Conservation (phyloP, 2,329 filamentous ascomycete species). For the Cercospora nicotianae region DNA sequence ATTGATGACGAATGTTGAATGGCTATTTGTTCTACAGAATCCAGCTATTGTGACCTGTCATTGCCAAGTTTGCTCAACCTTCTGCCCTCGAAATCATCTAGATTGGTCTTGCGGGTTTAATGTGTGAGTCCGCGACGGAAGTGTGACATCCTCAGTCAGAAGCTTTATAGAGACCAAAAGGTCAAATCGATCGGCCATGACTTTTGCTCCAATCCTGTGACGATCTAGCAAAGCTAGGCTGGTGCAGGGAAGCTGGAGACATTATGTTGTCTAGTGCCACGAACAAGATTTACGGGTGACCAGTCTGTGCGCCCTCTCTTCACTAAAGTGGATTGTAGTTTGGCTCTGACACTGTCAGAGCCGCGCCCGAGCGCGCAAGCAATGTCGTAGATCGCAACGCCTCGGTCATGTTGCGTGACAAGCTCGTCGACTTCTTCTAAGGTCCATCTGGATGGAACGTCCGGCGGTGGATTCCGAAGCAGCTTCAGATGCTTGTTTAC, state of each 20-base stretch:
- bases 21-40: background rate
- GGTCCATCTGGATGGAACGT: background rate
- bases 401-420: background rate
- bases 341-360: background rate
- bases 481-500: background rate
- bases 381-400: background rate
- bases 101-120: background rate
- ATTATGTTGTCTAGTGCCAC: no score
- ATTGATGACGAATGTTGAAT: background rate
- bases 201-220: no score
- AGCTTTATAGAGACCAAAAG: background rate
- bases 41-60: background rate
- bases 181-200: no score
- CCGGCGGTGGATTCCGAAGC: background rate
- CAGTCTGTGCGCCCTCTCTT: background rate
- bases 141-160: background rate
- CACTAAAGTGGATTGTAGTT: background rate
- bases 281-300: background rate
- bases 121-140: background rate
- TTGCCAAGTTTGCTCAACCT: background rate
- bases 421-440: background rate
- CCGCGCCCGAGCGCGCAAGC: background rate
- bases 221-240: no score
- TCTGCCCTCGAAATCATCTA: background rate
- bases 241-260: no score